These are phyloP conservation scores for Bipolaris cookei DNA, from an alignment of 2,329 filamentous ascomycete genomes.

Conservation along the genomic window DNA sequence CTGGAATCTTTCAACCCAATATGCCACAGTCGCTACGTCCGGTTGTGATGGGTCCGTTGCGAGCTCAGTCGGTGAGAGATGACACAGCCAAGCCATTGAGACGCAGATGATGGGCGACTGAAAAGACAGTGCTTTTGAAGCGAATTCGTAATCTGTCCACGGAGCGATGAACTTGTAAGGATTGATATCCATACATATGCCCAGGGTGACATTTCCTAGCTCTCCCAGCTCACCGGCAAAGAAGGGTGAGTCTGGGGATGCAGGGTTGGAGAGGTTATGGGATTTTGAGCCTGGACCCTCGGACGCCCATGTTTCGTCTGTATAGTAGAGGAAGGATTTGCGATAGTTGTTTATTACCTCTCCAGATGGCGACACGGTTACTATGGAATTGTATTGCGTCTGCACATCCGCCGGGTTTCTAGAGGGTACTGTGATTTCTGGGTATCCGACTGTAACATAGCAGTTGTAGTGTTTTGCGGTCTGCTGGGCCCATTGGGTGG, in stretches of 20 bases:
- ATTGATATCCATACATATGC: slow-evolving; percentile 67
- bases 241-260: slow-evolving; percentile 42
- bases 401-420: slow-evolving; percentile 20
- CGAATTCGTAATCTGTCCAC: slow-evolving; percentile 64
- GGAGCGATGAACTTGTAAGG: slow-evolving; percentile 66
- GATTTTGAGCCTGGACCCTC: slow-evolving; percentile 53
- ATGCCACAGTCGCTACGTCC: slow-evolving; percentile 74
- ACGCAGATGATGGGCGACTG: slow-evolving; percentile 70
- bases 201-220: slow-evolving; percentile 49
- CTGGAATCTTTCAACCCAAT: slow-evolving; percentile 76
- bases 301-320: slow-evolving; percentile 68
- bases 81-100: slow-evolving; percentile 79
- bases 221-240: slow-evolving; percentile 45
- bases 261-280: slow-evolving; percentile 26
- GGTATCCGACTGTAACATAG: slow-evolving; percentile 74
- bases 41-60: slow-evolving; percentile 60
- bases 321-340: slow-evolving; percentile 70
- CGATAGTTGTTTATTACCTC: slow-evolving; percentile 65
- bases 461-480: slow-evolving; percentile 71
- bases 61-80: slow-evolving; percentile 57
- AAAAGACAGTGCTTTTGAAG: slow-evolving; percentile 62
- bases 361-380: slow-evolving; percentile 63
- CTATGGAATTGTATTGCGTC: slow-evolving; percentile 64
- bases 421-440: slow-evolving; percentile 58
- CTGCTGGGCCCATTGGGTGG: slow-evolving; percentile 72